These are phyloP conservation scores for Chenopodium quinoa DNA, from an alignment of 148 eudicot genomes.

Conservation along the genomic window DNA sequence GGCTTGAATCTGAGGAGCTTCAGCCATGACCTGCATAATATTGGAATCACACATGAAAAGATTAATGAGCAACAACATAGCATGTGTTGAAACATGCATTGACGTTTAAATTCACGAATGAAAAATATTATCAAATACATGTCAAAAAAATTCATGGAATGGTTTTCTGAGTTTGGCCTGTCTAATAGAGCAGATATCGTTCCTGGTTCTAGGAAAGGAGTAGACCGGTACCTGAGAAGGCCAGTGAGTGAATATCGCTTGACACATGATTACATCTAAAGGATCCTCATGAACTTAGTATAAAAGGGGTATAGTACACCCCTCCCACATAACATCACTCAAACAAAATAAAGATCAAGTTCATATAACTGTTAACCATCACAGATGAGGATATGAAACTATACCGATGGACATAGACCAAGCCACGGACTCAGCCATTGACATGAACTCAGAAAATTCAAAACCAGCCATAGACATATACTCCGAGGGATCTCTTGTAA, in stretches of 20 bases:
- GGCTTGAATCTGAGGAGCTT: constrained; percentile 11
- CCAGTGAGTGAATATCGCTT: neutral
- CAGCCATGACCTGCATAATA: constrained; percentile 5
- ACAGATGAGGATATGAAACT: neutral
- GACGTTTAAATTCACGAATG: neutral
- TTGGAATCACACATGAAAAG: neutral
- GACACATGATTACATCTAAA: neutral
- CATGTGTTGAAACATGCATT: no score
- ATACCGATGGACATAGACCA: neutral
- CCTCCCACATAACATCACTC: neutral
- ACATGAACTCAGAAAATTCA: neutral
- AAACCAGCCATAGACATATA: constrained; percentile 1
- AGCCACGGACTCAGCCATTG: neutral
- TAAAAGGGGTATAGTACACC: neutral
- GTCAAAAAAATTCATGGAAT: no score
- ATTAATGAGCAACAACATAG: neutral
- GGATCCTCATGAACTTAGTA: neutral
- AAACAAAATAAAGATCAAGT: neutral
- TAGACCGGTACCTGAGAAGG: neutral
- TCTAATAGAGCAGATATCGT: neutral
- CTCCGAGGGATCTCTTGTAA: neutral
- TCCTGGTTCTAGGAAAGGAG: neutral
- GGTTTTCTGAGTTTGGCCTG: neutral
- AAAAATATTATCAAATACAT: neutral
- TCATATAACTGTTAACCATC: neutral